A percentile compares a stretch with the other conserved stretches of the same genome.
phyloP scores from a whole-genome alignment of 1,284 basidiomycete genomes.

The Chiua sp. region DNA sequence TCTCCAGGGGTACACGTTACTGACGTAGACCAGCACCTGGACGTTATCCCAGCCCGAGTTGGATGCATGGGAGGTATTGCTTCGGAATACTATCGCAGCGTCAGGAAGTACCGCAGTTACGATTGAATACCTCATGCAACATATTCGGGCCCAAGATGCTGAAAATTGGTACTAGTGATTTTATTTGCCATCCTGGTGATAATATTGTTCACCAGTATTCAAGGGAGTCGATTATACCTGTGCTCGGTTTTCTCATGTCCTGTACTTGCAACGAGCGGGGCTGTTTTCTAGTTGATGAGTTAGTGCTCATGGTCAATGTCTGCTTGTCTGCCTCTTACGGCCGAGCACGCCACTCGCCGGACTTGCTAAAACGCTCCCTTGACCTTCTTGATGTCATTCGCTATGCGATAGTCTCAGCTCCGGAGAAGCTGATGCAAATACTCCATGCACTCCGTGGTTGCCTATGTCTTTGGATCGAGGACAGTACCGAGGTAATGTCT shows the following conservation, averaged over 20 bases:
- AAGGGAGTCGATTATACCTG: conserved; percentile 26
- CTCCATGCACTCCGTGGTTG: conserved; percentile 44
- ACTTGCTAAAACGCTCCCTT: conserved; percentile 37
- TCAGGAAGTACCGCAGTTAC: conserved; percentile 24
- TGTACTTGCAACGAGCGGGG: conserved; percentile 10
- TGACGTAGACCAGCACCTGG: conserved; percentile 44
- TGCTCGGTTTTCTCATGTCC: conserved; percentile 27
- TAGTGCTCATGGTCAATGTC: conserved; percentile 30
- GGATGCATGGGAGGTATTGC: conserved; percentile 42
- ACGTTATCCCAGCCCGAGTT: conserved; percentile 43
- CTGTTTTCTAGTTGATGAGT: conserved; percentile 13
- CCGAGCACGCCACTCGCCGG: conserved; percentile 25
- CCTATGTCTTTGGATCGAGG: conserved; percentile 57
- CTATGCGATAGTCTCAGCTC: conserved; percentile 35
- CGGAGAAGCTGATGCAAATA: conserved; percentile 34
- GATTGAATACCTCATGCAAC: conserved; percentile 25
- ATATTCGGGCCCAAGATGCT: conserved; percentile 24
- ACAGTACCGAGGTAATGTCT: conserved; percentile 45
- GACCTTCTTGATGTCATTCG: conserved; percentile 41
- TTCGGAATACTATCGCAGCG: conserved; percentile 34
- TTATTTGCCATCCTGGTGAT: not conserved
- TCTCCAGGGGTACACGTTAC: conserved; percentile 2
- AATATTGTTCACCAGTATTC: conserved; percentile 9
- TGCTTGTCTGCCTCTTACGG: conserved; percentile 43
- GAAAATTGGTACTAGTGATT: conserved; percentile 27